Evolutionary conservation across 306 rosid genomes (phyloP).

Genomic region (Trifolium dubium): DNA sequence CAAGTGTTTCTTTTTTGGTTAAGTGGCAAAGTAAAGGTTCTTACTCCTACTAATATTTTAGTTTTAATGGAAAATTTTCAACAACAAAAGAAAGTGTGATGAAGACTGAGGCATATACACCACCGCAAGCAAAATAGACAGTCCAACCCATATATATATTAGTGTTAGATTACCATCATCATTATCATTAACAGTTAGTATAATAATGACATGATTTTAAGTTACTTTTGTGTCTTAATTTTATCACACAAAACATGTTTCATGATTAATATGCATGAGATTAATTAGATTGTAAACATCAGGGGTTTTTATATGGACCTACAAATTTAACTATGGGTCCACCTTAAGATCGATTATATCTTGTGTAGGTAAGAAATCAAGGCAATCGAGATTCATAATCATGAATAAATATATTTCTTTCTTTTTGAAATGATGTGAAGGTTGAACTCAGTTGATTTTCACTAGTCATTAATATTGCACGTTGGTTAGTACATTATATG

Average conservation of each 20-base stretch:
- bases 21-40: slow-evolving; percentile 47
- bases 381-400: slow-evolving; percentile 35
- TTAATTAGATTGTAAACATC: slow-evolving; percentile 71
- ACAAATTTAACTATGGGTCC: slow-evolving; percentile 46
- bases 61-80: slow-evolving; percentile 49
- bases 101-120: slow-evolving; percentile 58
- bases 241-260: slow-evolving; percentile 48
- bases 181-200: slow-evolving; percentile 48
- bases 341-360: slow-evolving; percentile 38
- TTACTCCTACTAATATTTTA: neutral
- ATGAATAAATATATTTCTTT: slow-evolving; percentile 41
- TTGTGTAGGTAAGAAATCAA: slow-evolving; percentile 58
- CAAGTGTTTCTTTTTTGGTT: slow-evolving; percentile 52
- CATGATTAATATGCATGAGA: slow-evolving; percentile 54
- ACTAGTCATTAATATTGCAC: slow-evolving; percentile 24
- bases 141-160: slow-evolving; percentile 50
- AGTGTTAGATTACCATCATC: slow-evolving; percentile 44
- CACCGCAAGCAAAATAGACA: slow-evolving; percentile 69
- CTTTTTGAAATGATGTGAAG: slow-evolving; percentile 50
- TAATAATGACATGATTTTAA: slow-evolving; percentile 57
- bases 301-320: slow-evolving; percentile 67
- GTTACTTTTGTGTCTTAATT: slow-evolving; percentile 62
- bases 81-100: slow-evolving; percentile 41
- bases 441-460: slow-evolving; percentile 59
- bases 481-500: no score